A percentile compares a stretch with the other conserved stretches of the same genome.
phyloP scores from a whole-genome alignment of 352 stramenopile species.

The Pythium pyrilobum region DNA sequence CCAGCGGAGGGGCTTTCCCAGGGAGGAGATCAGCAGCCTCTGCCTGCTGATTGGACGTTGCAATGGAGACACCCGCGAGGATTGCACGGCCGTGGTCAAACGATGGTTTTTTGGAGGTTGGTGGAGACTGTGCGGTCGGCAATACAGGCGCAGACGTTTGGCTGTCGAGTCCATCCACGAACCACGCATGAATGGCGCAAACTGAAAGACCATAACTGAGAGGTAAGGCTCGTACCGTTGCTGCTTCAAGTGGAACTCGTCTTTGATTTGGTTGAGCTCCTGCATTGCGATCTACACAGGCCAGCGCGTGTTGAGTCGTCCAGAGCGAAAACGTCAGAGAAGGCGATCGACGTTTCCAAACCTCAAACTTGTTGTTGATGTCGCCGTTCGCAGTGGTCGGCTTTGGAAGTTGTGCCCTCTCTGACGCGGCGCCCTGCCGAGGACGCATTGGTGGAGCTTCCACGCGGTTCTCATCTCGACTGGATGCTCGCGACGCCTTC shows the following conservation, averaged over 20 bases:
- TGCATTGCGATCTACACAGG: conserved; percentile 46
- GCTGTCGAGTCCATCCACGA: too few relatives aligned
- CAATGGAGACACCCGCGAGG: too few relatives aligned
- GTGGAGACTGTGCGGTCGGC: not conserved
- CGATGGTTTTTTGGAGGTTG: too few relatives aligned
- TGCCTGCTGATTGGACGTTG: not conserved
- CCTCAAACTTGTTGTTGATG: conserved; percentile 48
- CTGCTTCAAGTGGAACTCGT: conserved; percentile 29
- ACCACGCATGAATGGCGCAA: not conserved
- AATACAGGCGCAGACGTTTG: not conserved
- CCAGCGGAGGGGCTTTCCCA: not conserved
- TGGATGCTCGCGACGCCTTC: too few relatives aligned
- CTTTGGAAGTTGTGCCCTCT: not conserved
- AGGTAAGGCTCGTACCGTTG: conserved; percentile 20
- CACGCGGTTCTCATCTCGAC: too few relatives aligned
- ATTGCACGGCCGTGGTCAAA: too few relatives aligned
- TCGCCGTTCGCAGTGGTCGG: conserved; percentile 7
- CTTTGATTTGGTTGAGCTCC: conserved; percentile 44
- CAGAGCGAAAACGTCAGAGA: not conserved
- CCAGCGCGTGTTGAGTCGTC: too few relatives aligned
- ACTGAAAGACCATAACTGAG: too few relatives aligned
- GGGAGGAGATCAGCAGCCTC: not conserved
- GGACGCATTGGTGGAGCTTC: not conserved
- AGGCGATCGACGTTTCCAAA: too few relatives aligned
- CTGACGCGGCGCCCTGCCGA: not conserved